phyloP scores from a whole-genome alignment of 1,284 basidiomycete genomes.

The Papiliotrema nemorosa region DNA sequence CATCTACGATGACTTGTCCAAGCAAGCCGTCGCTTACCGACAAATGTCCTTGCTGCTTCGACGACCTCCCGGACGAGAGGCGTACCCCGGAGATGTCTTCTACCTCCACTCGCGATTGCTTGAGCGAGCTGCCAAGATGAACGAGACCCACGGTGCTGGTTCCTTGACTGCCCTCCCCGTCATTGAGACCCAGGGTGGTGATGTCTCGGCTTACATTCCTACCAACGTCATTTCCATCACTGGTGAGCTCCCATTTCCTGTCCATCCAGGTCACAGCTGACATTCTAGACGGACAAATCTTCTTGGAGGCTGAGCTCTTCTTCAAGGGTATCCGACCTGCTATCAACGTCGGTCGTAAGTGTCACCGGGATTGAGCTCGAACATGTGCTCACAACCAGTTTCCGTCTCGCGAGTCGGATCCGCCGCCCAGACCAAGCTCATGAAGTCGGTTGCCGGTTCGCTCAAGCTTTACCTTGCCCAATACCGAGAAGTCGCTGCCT shows the following conservation, averaged over 20 bases:
- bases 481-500: slow-evolving; percentile 98
- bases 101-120: slow-evolving; percentile 99
- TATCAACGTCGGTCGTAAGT: slow-evolving; percentile 89
- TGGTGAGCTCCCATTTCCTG: slow-evolving; percentile 11
- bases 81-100: slow-evolving; percentile 99
- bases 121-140: slow-evolving; percentile 99
- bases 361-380: no score
- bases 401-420: slow-evolving; percentile 99
- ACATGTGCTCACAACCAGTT: slow-evolving; percentile 43
- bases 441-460: slow-evolving; percentile 99
- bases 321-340: slow-evolving; percentile 99
- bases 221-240: slow-evolving; percentile 92
- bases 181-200: slow-evolving; percentile 99
- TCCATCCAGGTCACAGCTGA: not conserved
- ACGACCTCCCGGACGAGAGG: slow-evolving; percentile 99
- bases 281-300: slow-evolving; percentile 83
- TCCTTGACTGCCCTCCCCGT: slow-evolving; percentile 98
- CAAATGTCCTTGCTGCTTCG: slow-evolving; percentile 99
- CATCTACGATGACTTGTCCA: slow-evolving; percentile 99
- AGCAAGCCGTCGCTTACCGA: slow-evolving; percentile 99
- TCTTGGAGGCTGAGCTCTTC: slow-evolving; percentile 99
- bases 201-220: slow-evolving; percentile 94
- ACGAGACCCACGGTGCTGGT: slow-evolving; percentile 94
- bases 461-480: slow-evolving; percentile 99
- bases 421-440: slow-evolving; percentile 98